Base-by-base conservation (phyloP, 23 red algal genomes). In the Gracilaria caudata region DNA sequence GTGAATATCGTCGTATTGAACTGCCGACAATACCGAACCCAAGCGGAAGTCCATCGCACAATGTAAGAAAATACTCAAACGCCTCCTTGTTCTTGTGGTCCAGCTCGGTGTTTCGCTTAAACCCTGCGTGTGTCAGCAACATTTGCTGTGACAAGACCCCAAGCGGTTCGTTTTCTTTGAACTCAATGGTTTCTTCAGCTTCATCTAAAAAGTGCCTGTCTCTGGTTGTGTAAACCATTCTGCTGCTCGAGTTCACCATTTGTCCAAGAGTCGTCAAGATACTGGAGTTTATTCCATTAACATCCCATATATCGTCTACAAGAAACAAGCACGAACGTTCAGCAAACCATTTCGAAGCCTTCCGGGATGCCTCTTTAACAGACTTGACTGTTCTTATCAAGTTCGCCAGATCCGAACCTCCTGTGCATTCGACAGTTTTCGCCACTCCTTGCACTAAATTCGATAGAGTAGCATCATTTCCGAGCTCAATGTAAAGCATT, bases 1-100 rank as follows among this genome's bases (percentile, higher is more conserved):
- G 17, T 61, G 57, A 61, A 20, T 61, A 61, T 29, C 19, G 5
- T 29, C 17, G 26, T 61, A 74, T 24, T 30, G 68, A 5, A 40
- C 41, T 24, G 21, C 68, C 68, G 13, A 47, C 68, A 74, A 74
- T 47, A 11, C 68, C 68, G 11, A 35, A 47, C 23, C 7, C 68
- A 40, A 74, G 36, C 68, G 68, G 60, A 47, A 74, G 68, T 23
- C 68, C 68, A n/a, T 8, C n/a, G 68, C 68, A 74, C 68, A 47
- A 40, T 21, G 35, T 47, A 11, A 74, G 7, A 6, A 74, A 5
- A 26, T 61, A 10, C 57, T 61, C 26, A n/a, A 61, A 26, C 19
- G 57, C 57, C 26, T 10, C 57, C 17, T 61, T 29, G 26, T 61
- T 61, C 57, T 61, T 61, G 57, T 61, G 57, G 7, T 10, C 57